Evolutionary conservation across 2,329 filamentous ascomycete species (phyloP).

Genomic region (Fusarium humuli): DNA sequence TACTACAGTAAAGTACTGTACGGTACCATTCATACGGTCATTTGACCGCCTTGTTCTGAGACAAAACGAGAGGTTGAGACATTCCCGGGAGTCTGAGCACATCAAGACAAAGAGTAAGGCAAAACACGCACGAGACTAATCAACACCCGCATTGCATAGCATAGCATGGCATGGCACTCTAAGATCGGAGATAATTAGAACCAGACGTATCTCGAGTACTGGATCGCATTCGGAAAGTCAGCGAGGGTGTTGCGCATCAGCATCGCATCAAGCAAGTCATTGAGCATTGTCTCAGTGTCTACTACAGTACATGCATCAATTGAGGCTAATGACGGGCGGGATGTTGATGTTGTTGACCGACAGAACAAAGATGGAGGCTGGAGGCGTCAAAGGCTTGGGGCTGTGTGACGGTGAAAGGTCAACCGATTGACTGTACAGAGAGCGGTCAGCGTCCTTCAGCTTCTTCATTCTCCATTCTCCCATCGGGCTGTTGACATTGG

Average conservation of each 20-base stretch:
- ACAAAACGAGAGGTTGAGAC: conserved; percentile 19
- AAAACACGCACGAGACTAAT: conserved; percentile 12
- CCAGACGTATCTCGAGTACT: conserved; percentile 6
- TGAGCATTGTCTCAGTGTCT: conserved; percentile 33
- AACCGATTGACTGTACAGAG: background rate
- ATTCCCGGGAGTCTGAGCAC: conserved; percentile 22
- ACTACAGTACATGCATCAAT: background rate
- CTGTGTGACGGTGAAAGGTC: conserved; percentile 6
- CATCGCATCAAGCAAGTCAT: conserved; percentile 32
- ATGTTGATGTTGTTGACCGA: background rate
- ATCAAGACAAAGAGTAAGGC: conserved; percentile 3
- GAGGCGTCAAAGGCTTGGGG: conserved; percentile 20
- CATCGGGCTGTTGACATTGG: background rate
- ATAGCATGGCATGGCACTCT: conserved; percentile 4
- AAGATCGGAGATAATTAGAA: conserved; percentile 17
- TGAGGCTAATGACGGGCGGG: background rate
- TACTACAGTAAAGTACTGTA: conserved; percentile 12
- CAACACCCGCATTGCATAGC: conserved; percentile 10
- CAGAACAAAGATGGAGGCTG: background rate
- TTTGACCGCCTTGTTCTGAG: conserved; percentile 37
- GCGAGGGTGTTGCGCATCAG: conserved; percentile 9
- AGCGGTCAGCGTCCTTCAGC: conserved; percentile 17
- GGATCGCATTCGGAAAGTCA: conserved; percentile 13
- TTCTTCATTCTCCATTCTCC: background rate
- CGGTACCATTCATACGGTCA: conserved; percentile 17